phyloP scores from a whole-genome alignment of 73 alveolate genomes.

The Uronychia binucleata region DNA sequence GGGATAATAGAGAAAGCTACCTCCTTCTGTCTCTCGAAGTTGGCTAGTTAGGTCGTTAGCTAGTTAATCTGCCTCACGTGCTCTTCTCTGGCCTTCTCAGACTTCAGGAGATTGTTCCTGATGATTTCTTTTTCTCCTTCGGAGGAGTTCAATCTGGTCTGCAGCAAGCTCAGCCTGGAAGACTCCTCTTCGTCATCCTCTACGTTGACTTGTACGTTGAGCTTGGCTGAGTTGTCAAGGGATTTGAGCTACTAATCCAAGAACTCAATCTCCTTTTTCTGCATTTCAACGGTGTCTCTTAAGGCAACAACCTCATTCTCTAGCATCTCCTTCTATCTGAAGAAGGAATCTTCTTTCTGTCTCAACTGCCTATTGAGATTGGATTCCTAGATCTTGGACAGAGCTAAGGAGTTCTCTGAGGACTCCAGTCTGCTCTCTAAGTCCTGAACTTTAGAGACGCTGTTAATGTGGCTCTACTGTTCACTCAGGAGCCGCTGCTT shows the following conservation, averaged over 20 bases:
- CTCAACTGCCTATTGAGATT: not conserved
- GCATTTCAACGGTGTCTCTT: not conserved
- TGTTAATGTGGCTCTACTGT: no score
- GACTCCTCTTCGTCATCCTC: not conserved
- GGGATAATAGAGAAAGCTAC: no score
- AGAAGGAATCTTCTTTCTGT: not conserved
- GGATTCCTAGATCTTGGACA: not conserved
- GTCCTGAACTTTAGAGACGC: no score
- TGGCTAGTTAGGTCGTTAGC: not conserved
- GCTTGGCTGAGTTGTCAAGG: not conserved
- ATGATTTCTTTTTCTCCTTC: not conserved
- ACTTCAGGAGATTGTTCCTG: not conserved
- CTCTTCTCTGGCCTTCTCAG: not conserved
- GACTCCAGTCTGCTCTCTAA: not conserved
- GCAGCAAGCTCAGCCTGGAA: not conserved
- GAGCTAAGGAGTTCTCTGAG: not conserved
- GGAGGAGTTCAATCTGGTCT: not conserved
- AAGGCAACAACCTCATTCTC: not conserved
- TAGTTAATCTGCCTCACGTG: not conserved
- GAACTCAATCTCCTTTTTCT: not conserved
- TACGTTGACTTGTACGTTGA: not conserved
- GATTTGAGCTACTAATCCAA: not conserved
- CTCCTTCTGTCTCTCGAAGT: not conserved
- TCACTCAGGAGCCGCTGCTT: not conserved
- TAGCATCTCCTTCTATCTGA: not conserved